Percentiles rank a stretch among this genome's conserved stretches.
Evolutionary conservation across 1,284 basidiomycete genomes (phyloP).

Genomic region (Irpex sp.): DNA sequence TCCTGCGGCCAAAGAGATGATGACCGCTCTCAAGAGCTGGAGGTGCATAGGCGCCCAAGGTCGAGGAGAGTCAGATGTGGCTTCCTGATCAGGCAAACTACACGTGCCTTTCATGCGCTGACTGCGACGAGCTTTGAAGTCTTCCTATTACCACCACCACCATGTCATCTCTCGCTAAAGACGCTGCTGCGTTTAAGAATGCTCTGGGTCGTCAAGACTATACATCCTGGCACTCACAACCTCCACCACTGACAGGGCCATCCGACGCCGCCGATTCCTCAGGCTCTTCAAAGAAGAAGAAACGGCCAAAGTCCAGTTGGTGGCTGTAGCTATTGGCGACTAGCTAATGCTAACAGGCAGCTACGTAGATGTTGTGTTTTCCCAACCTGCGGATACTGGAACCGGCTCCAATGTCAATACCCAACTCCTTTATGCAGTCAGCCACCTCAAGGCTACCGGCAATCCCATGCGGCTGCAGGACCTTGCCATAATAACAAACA

Average conservation of each 20-base stretch:
- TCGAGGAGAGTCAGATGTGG: not conserved
- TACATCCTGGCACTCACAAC: conserved; percentile 69
- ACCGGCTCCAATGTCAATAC: conserved; percentile 82
- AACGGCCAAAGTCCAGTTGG: conserved; percentile 62
- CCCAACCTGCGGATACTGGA: conserved; percentile 83
- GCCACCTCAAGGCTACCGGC: conserved; percentile 74
- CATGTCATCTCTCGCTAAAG: conserved; percentile 66
- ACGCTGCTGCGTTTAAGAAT: conserved; percentile 64
- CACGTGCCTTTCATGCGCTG: too few relatives aligned
- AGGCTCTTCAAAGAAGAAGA: conserved; percentile 50
- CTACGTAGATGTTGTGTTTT: conserved; percentile 65
- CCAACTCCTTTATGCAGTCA: conserved; percentile 82
- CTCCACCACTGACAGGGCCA: conserved; percentile 29
- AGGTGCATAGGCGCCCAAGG: not conserved
- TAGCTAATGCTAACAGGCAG: not conserved
- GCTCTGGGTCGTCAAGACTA: conserved; percentile 61
- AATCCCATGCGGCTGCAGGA: conserved; percentile 82
- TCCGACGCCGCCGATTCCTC: conserved; percentile 27
- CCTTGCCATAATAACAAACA: conserved; percentile 74
- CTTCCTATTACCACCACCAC: not conserved
- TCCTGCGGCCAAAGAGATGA: conserved; percentile 21
- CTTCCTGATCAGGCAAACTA: too few relatives aligned
- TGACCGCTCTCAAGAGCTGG: conserved; percentile 1
- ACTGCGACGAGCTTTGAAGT: too few relatives aligned
- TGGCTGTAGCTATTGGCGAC: conserved; percentile 12